Base-by-base conservation (phyloP, 495 filamentous ascomycete species). In the Terfezia claveryi region DNA sequence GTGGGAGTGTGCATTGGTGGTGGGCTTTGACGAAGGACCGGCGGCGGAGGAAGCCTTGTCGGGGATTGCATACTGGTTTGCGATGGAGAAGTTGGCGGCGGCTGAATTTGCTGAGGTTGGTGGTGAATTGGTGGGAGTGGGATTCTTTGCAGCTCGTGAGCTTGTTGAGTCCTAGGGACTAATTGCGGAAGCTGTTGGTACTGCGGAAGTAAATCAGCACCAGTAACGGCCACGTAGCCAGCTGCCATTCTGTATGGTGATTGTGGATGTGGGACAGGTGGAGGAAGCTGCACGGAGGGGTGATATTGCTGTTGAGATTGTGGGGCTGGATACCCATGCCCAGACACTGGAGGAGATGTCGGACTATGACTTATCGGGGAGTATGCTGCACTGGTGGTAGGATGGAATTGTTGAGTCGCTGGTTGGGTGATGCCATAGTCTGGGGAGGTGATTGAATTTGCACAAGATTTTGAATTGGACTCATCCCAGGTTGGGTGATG, bases 11-110 rank as follows among this genome's bases (percentile, higher is more conserved):
- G 27, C 27, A 4, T 32, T 32, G 27, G 27, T 32, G 27, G 27
- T 5, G 27, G 27, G 7, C 27, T 32, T 32, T 32, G 27, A 32
- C 1, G 27, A 32, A 7, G 27, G 27, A 7, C 27, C 4, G 27
- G 27, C 7, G 27, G 7, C 27, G 27, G 7, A 32, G 27, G 27
- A 32, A 7, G 27, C 7, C 27, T 32, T 32, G 27, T 32, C 27
- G 4, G 27, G 41, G 54, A 10, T 56, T 58, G 8, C 53, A 44
- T 6, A 60, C 23, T n/a, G 61, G 61, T 4, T 59, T 64, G 52
- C 51, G 51, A 8, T 58, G 61, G 11, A 51, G 56, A 14, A 16
- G 4, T 4, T 8, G 17, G 41, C 3, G 41, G 41, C 8, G 8
- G 41, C 41, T 46, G 41, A 36, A 55, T 49, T 49, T 52, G 54